These are phyloP conservation scores for Hypoxylon sp. DNA, from an alignment of 2,329 filamentous ascomycete genomes.

Conservation along the genomic window DNA sequence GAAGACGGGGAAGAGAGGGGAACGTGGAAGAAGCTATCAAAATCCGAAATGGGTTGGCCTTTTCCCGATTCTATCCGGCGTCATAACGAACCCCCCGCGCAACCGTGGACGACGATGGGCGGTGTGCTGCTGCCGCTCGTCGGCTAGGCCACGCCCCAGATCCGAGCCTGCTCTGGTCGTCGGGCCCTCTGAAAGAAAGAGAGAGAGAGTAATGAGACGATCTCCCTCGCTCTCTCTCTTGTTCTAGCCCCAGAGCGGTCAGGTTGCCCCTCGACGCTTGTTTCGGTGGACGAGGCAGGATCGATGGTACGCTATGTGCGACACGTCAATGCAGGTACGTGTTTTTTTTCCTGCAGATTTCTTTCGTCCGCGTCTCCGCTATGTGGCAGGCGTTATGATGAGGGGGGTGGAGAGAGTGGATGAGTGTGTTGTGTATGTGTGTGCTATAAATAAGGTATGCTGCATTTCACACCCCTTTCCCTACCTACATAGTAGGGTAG, in stretches of 20 bases:
- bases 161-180: too few relatives aligned
- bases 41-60: neutral
- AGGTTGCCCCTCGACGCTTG: neutral
- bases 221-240: too few relatives aligned
- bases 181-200: too few relatives aligned
- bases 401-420: neutral
- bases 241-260: neutral
- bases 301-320: neutral
- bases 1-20: neutral
- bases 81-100: neutral
- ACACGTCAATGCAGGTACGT: conserved; percentile 10
- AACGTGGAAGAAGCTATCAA: neutral
- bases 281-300: neutral
- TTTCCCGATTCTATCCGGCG: neutral
- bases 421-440: neutral
- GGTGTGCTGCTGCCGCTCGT: neutral
- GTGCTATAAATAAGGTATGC: neutral
- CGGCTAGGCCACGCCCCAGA: too few relatives aligned
- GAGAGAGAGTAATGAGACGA: too few relatives aligned
- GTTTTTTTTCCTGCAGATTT: neutral
- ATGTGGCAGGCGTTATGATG: neutral
- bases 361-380: neutral
- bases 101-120: neutral
- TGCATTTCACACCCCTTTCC: neutral
- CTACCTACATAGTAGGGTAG: too few relatives aligned